phyloP scores from a whole-genome alignment of 805 yeast species.

The Yamadazyma endophytica region DNA sequence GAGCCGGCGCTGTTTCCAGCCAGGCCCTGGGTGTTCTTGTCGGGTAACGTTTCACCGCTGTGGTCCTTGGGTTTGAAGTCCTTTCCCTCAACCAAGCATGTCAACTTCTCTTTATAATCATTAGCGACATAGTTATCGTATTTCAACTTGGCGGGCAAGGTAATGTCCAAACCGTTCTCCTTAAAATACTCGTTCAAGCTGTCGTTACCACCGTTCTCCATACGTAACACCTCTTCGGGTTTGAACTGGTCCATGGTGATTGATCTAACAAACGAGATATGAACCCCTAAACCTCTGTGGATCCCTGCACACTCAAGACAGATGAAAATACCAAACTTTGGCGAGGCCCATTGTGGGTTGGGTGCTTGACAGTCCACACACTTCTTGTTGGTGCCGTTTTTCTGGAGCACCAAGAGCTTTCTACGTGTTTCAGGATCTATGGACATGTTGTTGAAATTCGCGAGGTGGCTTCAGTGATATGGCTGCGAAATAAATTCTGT shows the following conservation, averaged over 20 bases:
- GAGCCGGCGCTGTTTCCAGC: constrained; percentile 8
- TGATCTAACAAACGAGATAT: constrained; percentile 91
- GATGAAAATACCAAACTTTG: constrained; percentile 94
- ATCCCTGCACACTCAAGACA: constrained; percentile 98
- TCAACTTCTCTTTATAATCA: constrained; percentile 81
- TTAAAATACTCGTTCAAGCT: constrained; percentile 65
- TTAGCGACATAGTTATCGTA: constrained; percentile 91
- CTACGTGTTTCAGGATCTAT: constrained; percentile 93
- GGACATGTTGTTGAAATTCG: constrained; percentile 41
- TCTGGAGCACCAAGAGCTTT: constrained; percentile 69
- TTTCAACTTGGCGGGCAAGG: constrained; percentile 64
- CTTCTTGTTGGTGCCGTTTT: constrained; percentile 66
- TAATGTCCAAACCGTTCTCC: constrained; percentile 64
- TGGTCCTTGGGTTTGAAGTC: constrained; percentile 68
- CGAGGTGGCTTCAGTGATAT: too few species aligned
- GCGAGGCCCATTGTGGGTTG: constrained; percentile 99
- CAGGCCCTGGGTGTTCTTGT: not conserved
- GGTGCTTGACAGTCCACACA: constrained; percentile 95
- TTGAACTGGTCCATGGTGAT: constrained; percentile 99
- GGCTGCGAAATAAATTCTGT: too few species aligned
- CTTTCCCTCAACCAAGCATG: constrained; percentile 69
- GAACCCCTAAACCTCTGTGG: constrained; percentile 95
- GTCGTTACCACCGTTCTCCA: constrained; percentile 94
- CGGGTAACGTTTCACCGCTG: constrained; percentile 39
- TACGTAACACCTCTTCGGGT: constrained; percentile 80